phyloP scores from a whole-genome alignment of 164 flowering plant species.

The Magnolia sinica region DNA sequence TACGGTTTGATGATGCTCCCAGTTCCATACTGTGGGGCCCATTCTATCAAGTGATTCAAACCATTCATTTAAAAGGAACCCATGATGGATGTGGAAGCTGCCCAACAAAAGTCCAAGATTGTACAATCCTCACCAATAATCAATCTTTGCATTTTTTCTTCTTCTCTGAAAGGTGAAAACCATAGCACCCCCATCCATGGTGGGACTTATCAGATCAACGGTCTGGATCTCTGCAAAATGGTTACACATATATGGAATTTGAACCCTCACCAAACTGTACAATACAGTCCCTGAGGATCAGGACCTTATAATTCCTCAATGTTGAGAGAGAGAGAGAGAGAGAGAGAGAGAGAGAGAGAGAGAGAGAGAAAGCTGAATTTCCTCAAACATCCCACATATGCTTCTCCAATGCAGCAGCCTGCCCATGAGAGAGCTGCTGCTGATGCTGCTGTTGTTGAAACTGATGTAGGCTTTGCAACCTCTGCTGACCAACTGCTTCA shows the following conservation, averaged over 20 bases:
- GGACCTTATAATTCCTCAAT: neutral
- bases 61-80: neutral
- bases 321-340: too few species aligned
- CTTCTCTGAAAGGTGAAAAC: too few species aligned
- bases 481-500: neutral
- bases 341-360: neutral
- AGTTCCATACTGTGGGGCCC: neutral
- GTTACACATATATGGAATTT: too few species aligned
- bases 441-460: neutral
- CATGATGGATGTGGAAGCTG: too few species aligned
- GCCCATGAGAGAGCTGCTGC: constrained; percentile 3
- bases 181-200: neutral
- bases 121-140: too few species aligned
- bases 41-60: neutral
- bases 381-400: constrained; percentile 2
- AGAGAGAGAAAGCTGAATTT: neutral
- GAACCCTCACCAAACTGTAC: too few species aligned
- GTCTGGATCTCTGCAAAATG: neutral
- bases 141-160: too few species aligned
- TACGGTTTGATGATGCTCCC: neutral
- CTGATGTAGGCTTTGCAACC: neutral
- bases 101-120: too few species aligned
- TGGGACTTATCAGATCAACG: neutral
- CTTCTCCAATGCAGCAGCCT: neutral
- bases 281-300: neutral